Evolutionary conservation across 2,329 filamentous ascomycete species (phyloP).

Genomic region (Ophioceras dolichostomum): DNA sequence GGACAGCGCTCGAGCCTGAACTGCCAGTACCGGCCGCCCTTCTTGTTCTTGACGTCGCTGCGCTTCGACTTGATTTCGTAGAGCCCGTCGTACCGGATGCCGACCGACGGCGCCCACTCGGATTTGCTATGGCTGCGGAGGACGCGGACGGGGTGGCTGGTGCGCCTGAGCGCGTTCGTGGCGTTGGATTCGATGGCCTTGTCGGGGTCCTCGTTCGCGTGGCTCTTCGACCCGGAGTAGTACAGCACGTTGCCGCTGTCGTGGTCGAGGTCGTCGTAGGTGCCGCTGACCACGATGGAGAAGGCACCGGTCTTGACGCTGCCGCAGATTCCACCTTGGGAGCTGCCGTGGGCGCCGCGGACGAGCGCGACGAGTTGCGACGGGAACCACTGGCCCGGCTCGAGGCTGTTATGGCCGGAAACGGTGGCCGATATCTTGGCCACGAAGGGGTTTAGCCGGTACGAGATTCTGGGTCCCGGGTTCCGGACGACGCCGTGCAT

Average conservation of each 20-base stretch:
- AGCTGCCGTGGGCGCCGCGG: slow-evolving; percentile 38
- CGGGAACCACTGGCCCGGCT: slow-evolving; percentile 37
- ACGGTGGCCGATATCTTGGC: slow-evolving; percentile 8
- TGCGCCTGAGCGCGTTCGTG: slow-evolving; percentile 10
- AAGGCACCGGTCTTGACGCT: slow-evolving; percentile 30
- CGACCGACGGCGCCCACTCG: slow-evolving; percentile 10
- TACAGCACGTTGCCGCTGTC: slow-evolving; percentile 12
- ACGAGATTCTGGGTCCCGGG: neutral
- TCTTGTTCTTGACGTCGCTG: slow-evolving; percentile 5
- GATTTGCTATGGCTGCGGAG: slow-evolving; percentile 12
- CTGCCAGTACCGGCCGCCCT: slow-evolving; percentile 9
- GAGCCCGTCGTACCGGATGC: slow-evolving; percentile 23
- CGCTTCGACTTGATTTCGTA: slow-evolving; percentile 12
- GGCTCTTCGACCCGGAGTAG: slow-evolving; percentile 15
- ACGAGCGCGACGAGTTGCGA: slow-evolving; percentile 35
- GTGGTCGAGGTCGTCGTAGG: slow-evolving; percentile 13
- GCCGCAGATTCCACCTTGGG: slow-evolving; percentile 38
- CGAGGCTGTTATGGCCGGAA: slow-evolving; percentile 19
- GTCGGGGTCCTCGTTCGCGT: slow-evolving; percentile 6
- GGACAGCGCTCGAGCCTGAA: slow-evolving; percentile 11
- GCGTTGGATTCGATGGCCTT: neutral
- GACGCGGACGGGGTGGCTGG: slow-evolving; percentile 18
- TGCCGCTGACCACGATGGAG: slow-evolving; percentile 37
- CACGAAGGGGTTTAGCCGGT: slow-evolving; percentile 8
- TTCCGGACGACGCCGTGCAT: slow-evolving; percentile 15